These are phyloP conservation scores for Grigorovia jiainica DNA, from an alignment of 805 yeast genomes.

Conservation along the genomic window DNA sequence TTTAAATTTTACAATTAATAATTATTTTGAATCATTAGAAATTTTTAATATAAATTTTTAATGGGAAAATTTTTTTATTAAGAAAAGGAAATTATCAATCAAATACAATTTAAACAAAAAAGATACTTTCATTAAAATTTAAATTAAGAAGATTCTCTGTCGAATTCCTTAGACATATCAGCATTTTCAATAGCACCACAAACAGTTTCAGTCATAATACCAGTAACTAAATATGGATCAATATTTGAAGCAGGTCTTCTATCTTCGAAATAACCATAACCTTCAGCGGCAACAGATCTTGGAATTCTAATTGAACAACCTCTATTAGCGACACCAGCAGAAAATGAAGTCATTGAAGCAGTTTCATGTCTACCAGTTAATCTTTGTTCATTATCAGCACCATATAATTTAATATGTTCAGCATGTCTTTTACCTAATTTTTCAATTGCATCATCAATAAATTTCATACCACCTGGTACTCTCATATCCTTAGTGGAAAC, in stretches of 20 bases:
- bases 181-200: conserved; percentile 92
- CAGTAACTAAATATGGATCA: conserved; percentile 97
- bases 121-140: too few relatives aligned
- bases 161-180: conserved; percentile 84
- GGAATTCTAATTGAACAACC: conserved; percentile 99
- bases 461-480: conserved; percentile 90
- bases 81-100: too few relatives aligned
- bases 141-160: conserved; percentile 47
- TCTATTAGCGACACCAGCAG: conserved; percentile 98
- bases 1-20: too few relatives aligned
- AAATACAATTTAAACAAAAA: too few relatives aligned
- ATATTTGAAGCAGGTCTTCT: conserved; percentile 99
- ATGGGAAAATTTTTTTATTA: too few relatives aligned
- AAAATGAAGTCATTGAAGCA: conserved; percentile 83
- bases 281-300: conserved; percentile 96
- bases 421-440: conserved; percentile 92
- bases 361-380: conserved; percentile 98
- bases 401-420: conserved; percentile 92
- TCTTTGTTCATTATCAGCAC: conserved; percentile 91
- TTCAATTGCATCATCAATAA: conserved; percentile 84
- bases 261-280: conserved; percentile 97
- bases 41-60: too few relatives aligned
- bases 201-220: conserved; percentile 95
- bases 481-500: conserved; percentile 92
- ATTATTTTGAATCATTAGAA: too few relatives aligned